phyloP scores from a whole-genome alignment of 179 eudicot genomes.

The Amaranthus tricolor region DNA sequence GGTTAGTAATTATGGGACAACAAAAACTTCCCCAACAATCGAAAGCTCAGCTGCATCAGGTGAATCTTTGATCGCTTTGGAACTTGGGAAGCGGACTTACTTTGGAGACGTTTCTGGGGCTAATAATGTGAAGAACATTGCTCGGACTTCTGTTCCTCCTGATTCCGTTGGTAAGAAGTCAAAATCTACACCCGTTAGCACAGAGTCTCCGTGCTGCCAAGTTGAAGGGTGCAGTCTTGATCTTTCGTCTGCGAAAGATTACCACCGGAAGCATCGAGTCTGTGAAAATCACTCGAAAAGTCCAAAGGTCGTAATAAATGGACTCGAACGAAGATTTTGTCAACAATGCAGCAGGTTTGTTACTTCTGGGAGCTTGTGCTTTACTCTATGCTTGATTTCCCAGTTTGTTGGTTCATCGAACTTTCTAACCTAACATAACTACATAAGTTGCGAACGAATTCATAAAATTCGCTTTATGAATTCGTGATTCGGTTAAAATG shows the following conservation, averaged over 20 bases:
- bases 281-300: conserved; percentile 82
- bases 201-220: conserved; percentile 55
- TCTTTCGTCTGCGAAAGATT: conserved; percentile 87
- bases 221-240: conserved; percentile 91
- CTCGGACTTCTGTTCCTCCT: conserved; percentile 38
- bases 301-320: conserved; percentile 69
- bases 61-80: conserved; percentile 68
- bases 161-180: conserved; percentile 45
- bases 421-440: too few species aligned
- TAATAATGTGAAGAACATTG: conserved; percentile 33
- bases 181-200: conserved; percentile 41
- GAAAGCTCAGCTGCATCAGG: conserved; percentile 51
- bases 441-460: too few species aligned
- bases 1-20: conserved; percentile 30
- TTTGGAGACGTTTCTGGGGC: conserved; percentile 55
- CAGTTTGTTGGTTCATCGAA: not conserved
- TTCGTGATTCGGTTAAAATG: too few species aligned
- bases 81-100: conserved; percentile 75
- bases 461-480: too few species aligned
- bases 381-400: not conserved
- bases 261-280: conserved; percentile 90
- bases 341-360: conserved; percentile 97
- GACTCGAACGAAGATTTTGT: conserved; percentile 88
- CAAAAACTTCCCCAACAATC: conserved; percentile 39
- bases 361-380: not conserved